Evolutionary conservation across 495 filamentous ascomycete genomes (phyloP).

Genomic region (Cenococcum geophilum): DNA sequence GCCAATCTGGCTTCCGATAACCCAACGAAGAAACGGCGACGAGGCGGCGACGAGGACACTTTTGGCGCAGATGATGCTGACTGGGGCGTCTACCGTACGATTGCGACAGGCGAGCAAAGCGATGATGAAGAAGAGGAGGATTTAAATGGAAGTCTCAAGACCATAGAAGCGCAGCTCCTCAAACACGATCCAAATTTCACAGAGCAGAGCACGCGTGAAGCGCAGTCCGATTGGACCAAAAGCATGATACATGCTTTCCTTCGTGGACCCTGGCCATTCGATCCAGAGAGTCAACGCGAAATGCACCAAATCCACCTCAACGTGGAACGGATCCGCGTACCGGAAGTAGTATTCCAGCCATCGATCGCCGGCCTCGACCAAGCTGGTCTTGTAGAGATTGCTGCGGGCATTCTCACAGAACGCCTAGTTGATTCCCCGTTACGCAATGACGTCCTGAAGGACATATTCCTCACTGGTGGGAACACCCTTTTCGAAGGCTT

Average conservation of each 20-base stretch:
- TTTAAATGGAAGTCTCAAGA: slow-evolving; percentile 60
- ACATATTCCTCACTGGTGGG: slow-evolving; percentile 93
- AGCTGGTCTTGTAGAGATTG: slow-evolving; percentile 85
- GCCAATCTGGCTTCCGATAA: slow-evolving; percentile 91
- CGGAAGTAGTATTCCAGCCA: slow-evolving; percentile 92
- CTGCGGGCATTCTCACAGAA: slow-evolving; percentile 74
- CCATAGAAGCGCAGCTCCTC: slow-evolving; percentile 75
- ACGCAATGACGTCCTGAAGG: slow-evolving; percentile 61
- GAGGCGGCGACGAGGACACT: slow-evolving; percentile 69
- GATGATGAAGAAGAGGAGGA: slow-evolving; percentile 82
- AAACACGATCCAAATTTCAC: slow-evolving; percentile 81
- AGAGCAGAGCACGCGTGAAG: slow-evolving; percentile 83
- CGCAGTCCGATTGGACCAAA: slow-evolving; percentile 91
- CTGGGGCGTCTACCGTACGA: slow-evolving; percentile 91
- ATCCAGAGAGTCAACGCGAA: slow-evolving; percentile 71
- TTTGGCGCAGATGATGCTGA: slow-evolving; percentile 97
- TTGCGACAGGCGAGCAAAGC: slow-evolving; percentile 69
- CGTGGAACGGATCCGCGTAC: slow-evolving; percentile 91
- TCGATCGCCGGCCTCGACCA: slow-evolving; percentile 94
- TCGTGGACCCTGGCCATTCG: slow-evolving; percentile 78
- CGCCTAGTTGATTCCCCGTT: slow-evolving; percentile 56
- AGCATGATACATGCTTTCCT: slow-evolving; percentile 81
- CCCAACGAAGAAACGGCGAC: slow-evolving; percentile 65
- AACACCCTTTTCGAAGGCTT: slow-evolving; percentile 82
- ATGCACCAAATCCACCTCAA: slow-evolving; percentile 89